Base-by-base conservation (phyloP, 352 stramenopile genomes). In the Phytophthora macrochlamydospora region DNA sequence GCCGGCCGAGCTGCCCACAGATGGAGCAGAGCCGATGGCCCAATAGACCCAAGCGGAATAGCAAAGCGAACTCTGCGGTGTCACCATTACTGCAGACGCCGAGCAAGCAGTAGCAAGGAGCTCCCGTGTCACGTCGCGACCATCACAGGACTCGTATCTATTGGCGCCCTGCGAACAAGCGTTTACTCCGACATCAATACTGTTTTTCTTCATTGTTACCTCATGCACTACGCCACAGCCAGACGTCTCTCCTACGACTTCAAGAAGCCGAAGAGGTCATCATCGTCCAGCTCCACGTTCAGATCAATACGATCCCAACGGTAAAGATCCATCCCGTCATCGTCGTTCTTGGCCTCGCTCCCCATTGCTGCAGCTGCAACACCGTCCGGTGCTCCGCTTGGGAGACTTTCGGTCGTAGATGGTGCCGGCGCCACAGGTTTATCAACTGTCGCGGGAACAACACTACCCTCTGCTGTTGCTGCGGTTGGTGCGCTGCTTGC, bases 211-310 rank as follows among this genome's bases (percentile, higher is more conserved):
- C 62, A 75, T 67, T 64, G 54, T 65, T 70, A 69, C 53, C 62
- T 67, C 69, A 67, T 73, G 48, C 56, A 61, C 49, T 75, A 75
- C 65, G 59, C 65, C 54, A 56, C 18, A 56, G 32, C 42, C 48
- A 48, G 18, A 60, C 59, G 38, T 33, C 9, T 18, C 50, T 28
- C 24, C 73, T 83, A 92, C 51, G 87, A 89, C 69, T 92, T 92
- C 32, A 96, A 58, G 75, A 96, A 96, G 35, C 85, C 79, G 53
- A 96, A 96, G 13, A 96, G 73, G 65, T 96, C 88, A 60, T 94
- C 84, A 52, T 94, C 88, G 71, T 90, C 84, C 59, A 96, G 73
- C 60, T 78, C 83, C 64, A 93, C 86, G 62, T 94, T 90, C 40
- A 93, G 68, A 62, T 94, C 83, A 63, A 95, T 90, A 56, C 83